A percentile compares a stretch with the other conserved stretches of the same genome.
Evolutionary conservation across 179 eudicot genomes (phyloP).

Genomic region (Silene vulgaris): DNA sequence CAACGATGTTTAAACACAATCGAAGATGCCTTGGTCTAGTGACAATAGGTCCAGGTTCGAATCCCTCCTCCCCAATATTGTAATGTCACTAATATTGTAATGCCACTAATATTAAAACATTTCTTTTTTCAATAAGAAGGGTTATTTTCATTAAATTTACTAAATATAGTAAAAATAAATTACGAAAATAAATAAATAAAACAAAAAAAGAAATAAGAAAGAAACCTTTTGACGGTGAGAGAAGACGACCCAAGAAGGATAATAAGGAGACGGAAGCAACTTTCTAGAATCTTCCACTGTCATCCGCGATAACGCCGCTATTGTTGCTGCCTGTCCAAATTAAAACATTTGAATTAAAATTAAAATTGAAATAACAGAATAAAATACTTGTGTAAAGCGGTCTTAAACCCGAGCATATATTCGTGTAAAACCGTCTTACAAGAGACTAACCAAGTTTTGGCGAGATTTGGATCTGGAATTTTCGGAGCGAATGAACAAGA

Average conservation of each 20-base stretch:
- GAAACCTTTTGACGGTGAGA: constrained; percentile 64
- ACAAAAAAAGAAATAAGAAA: background rate
- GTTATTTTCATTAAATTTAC: too few species aligned
- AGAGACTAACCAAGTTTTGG: constrained; percentile 32
- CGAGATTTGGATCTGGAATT: constrained; percentile 77
- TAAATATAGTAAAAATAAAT: too few species aligned
- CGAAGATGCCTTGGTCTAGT: too few species aligned
- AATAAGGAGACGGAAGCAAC: constrained; percentile 57
- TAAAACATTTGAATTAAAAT: too few species aligned
- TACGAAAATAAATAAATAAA: background rate
- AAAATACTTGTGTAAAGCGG: too few species aligned
- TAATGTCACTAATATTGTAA: too few species aligned
- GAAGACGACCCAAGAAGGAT: constrained; percentile 89
- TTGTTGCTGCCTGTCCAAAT: constrained; percentile 49
- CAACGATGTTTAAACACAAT: too few species aligned
- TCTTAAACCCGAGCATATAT: too few species aligned
- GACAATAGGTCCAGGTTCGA: too few species aligned
- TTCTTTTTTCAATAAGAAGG: background rate
- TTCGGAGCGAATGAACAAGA: constrained; percentile 67
- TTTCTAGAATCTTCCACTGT: constrained; percentile 79
- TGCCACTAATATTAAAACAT: too few species aligned
- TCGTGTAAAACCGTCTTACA: background rate
- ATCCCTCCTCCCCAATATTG: too few species aligned
- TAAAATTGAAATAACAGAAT: too few species aligned
- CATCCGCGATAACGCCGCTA: constrained; percentile 78